phyloP scores from a whole-genome alignment of 2,329 filamentous ascomycete species.

The Fusarium pininemorale region DNA sequence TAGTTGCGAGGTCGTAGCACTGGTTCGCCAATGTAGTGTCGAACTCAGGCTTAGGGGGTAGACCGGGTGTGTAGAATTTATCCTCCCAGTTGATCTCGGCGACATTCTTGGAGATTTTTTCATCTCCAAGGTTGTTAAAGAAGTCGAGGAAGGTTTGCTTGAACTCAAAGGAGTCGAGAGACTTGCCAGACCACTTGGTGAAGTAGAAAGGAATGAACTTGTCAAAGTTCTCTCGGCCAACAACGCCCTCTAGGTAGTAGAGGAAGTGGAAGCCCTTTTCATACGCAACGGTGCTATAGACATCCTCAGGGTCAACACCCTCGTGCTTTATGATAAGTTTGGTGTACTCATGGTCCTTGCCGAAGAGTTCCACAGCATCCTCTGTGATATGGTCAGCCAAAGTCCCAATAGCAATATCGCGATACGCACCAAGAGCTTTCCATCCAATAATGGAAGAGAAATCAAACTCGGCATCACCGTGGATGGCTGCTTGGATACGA shows the following conservation, averaged over 20 bases:
- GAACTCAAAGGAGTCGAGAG: slow-evolving; percentile 94
- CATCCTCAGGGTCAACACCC: slow-evolving; percentile 93
- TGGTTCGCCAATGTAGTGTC: slow-evolving; percentile 87
- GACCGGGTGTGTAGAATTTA: slow-evolving; percentile 87
- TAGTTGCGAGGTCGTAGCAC: slow-evolving; percentile 82
- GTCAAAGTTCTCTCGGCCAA: slow-evolving; percentile 89
- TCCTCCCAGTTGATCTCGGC: slow-evolving; percentile 86
- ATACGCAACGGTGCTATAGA: slow-evolving; percentile 91
- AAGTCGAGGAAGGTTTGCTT: slow-evolving; percentile 87
- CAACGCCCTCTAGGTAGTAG: slow-evolving; percentile 85
- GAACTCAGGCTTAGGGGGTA: slow-evolving; percentile 90
- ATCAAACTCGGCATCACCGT: slow-evolving; percentile 86
- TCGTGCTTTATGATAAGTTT: slow-evolving; percentile 89
- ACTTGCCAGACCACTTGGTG: slow-evolving; percentile 82
- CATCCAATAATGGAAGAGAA: slow-evolving; percentile 97
- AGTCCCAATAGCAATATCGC: not conserved
- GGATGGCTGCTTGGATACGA: slow-evolving; percentile 78
- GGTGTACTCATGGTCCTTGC: slow-evolving; percentile 89
- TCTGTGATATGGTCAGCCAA: slow-evolving; percentile 52
- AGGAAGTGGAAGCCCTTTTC: slow-evolving; percentile 97
- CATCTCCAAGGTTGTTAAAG: slow-evolving; percentile 74
- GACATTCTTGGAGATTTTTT: slow-evolving; percentile 70
- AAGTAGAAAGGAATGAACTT: slow-evolving; percentile 98
- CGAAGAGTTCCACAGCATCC: slow-evolving; percentile 81
- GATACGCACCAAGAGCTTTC: slow-evolving; percentile 74